These are phyloP conservation scores for Colletotrichum noveboracense DNA, from an alignment of 2,329 filamentous ascomycete species.

Conservation along the genomic window DNA sequence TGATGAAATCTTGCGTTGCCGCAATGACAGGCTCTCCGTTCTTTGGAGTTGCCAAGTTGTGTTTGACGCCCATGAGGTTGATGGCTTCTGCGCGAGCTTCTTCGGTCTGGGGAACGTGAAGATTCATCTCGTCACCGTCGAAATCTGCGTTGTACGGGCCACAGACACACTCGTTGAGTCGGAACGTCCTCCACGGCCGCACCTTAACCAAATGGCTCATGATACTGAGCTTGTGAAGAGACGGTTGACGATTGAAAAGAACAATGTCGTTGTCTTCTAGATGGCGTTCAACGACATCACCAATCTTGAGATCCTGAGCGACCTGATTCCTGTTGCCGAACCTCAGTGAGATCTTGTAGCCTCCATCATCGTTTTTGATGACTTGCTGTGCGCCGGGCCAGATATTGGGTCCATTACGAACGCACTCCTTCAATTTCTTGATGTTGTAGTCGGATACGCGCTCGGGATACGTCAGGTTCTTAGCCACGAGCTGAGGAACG, in stretches of 20 bases:
- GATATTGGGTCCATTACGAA: slow-evolving; percentile 75
- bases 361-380: slow-evolving; percentile 66
- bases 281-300: slow-evolving; percentile 93
- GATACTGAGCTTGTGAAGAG: slow-evolving; percentile 97
- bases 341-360: slow-evolving; percentile 76
- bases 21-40: slow-evolving; percentile 98
- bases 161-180: slow-evolving; percentile 97
- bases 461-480: slow-evolving; percentile 95
- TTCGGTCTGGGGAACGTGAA: slow-evolving; percentile 97
- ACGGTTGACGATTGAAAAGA: slow-evolving; percentile 97
- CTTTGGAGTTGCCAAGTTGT: slow-evolving; percentile 94
- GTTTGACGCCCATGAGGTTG: slow-evolving; percentile 96
- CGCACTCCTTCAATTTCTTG: slow-evolving; percentile 75
- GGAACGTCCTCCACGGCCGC: slow-evolving; percentile 92
- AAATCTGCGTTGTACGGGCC: slow-evolving; percentile 99
- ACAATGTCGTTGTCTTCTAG: slow-evolving; percentile 95
- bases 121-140: slow-evolving; percentile 98
- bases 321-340: slow-evolving; percentile 74
- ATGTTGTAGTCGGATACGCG: slow-evolving; percentile 85
- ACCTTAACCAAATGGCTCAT: slow-evolving; percentile 95
- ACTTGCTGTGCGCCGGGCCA: slow-evolving; percentile 92
- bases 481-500: slow-evolving; percentile 89
- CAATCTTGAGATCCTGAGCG: slow-evolving; percentile 78
- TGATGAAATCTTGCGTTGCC: slow-evolving; percentile 99
- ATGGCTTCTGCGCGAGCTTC: slow-evolving; percentile 95